Evolutionary conservation across 2,329 filamentous ascomycete species (phyloP), one percentile per base, ranked within the genome.

Genomic region (Monosporascus sp.): DNA sequence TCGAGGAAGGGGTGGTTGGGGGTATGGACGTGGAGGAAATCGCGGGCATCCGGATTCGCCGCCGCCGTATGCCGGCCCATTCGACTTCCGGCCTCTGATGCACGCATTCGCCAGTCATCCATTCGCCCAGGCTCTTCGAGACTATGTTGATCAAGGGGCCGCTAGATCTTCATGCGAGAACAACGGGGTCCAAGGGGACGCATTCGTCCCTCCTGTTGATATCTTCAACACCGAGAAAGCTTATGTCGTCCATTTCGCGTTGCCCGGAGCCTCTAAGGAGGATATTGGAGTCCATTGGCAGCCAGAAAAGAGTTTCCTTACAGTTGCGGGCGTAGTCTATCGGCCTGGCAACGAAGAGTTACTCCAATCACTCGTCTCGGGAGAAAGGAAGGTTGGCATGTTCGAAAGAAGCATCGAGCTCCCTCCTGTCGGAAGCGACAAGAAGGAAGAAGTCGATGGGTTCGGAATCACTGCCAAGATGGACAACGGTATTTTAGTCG

Each of bases 201-300:
- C 74, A 54, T 87, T 89, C 68, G 69, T 70, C 5, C 87, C 87
- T 1, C 83, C 86, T n/a, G 75, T 86, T 52, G 90, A 95, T 67
- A 73, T 92, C 58, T 94, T 93, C 75, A 81, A 87, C 67, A 87
- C 85, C 5, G 71, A 82, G 7, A 71, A 74, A 35, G 71, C 82
- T 15, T 91, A 85, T 67, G 74, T 91, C 44, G 72, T 94, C 8
- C 89, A 94, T 68, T 74, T 91, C 63, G 86, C 88, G 1, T 78
- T 95, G 0, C 88, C 91, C 0, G 90, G 90, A 26, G 89, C 86
- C 2, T 86, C 86, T 72, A 92, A 91, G 71, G 81, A 89, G 63
- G 88, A 94, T 63, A 75, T 94, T 6, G 86, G 81, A 53, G 82
- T 94, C 46, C 85, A 86, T 68, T 95, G 88, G 82, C 84, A 93